These are phyloP conservation scores for Neurospora crassa DNA, from an alignment of 2,329 filamentous ascomycete species.

Conservation along the genomic window DNA sequence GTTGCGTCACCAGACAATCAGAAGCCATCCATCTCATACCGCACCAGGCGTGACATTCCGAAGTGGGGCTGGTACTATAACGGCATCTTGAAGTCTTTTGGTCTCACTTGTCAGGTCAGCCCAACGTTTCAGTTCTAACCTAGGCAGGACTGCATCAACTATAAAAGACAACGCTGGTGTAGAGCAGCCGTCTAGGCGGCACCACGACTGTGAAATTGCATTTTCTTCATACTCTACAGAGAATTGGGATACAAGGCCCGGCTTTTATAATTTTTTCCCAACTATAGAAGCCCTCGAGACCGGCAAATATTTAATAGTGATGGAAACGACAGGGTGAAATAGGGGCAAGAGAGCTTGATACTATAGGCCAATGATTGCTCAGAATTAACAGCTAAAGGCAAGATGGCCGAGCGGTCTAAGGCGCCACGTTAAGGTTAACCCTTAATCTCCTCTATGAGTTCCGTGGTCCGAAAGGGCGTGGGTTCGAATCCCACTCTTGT, in stretches of 20 bases:
- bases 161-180: neutral
- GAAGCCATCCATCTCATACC: neutral
- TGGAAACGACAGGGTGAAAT: neutral
- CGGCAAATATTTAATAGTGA: neutral
- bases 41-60: neutral
- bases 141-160: neutral
- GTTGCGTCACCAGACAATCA: neutral
- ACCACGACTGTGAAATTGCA: neutral
- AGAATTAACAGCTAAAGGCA: too few relatives aligned
- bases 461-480: neutral
- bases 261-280: neutral
- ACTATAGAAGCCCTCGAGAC: neutral
- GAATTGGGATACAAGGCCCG: fast-evolving
- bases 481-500: neutral
- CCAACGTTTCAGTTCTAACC: neutral
- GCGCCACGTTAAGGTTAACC: too few relatives aligned
- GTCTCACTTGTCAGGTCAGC: neutral
- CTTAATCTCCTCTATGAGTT: too few relatives aligned
- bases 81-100: neutral
- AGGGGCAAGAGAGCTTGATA: fast-evolving
- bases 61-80: neutral
- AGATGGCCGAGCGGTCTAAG: too few relatives aligned
- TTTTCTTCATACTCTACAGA: neutral
- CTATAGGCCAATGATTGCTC: fast-evolving
- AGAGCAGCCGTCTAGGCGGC: neutral